Evolutionary conservation across 768 basidiomycete genomes (phyloP).

Genomic region (Hericium rajendrae): DNA sequence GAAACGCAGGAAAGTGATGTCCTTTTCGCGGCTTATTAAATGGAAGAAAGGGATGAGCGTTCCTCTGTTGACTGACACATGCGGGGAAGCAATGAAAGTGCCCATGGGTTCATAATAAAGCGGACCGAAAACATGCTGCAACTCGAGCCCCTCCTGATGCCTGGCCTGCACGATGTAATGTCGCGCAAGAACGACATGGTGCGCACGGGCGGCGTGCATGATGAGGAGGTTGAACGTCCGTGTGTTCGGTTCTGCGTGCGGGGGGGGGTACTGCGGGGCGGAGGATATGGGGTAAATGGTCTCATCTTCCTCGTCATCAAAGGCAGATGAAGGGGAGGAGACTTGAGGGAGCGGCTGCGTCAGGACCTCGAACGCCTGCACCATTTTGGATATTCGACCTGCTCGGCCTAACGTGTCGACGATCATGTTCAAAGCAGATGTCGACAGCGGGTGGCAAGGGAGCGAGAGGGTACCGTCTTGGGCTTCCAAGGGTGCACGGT

Average conservation of each 20-base stretch:
- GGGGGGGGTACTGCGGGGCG: constrained; percentile 24
- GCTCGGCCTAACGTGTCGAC: constrained; percentile 59
- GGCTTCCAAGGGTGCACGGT: constrained; percentile 47
- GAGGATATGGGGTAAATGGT: constrained; percentile 30
- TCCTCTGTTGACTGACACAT: constrained; percentile 42
- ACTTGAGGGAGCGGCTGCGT: constrained; percentile 55
- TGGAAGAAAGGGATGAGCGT: constrained; percentile 52
- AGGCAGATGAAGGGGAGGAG: constrained; percentile 35
- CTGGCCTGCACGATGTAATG: constrained; percentile 57
- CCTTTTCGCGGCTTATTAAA: constrained; percentile 47
- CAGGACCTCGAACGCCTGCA: constrained; percentile 71
- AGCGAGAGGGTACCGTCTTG: constrained; percentile 31
- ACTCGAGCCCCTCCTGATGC: constrained; percentile 25
- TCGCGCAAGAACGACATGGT: constrained; percentile 46
- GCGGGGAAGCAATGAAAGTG: constrained; percentile 35
- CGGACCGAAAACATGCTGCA: constrained; percentile 19
- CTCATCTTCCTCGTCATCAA: constrained; percentile 60
- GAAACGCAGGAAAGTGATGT: constrained; percentile 51
- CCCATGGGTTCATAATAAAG: constrained; percentile 13
- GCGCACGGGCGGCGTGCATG: constrained; percentile 40
- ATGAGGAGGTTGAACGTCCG: constrained; percentile 57
- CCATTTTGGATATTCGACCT: constrained; percentile 53
- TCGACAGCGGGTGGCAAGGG: constrained; percentile 27
- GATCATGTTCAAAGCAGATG: constrained; percentile 60
- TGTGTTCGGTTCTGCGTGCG: constrained; percentile 50